Evolutionary conservation across 2,329 filamentous ascomycete genomes (phyloP), one percentile per base, ranked within the genome.

Genomic region (Penicillium sp.): DNA sequence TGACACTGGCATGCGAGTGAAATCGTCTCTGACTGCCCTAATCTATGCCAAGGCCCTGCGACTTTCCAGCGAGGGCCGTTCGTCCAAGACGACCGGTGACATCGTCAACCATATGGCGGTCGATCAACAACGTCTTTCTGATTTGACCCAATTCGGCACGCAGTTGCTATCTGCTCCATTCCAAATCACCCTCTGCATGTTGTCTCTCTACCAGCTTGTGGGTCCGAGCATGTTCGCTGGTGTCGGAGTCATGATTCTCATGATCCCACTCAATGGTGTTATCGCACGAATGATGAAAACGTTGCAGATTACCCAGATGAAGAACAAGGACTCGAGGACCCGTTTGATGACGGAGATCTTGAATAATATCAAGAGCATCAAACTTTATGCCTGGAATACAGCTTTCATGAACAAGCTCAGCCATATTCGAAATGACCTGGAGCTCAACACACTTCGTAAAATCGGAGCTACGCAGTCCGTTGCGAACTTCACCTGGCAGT

Each of bases 61-160:
- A 49, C 75, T 98, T 13, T 97, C 91, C 4, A 97, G 94, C 56
- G 93, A 98, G 68, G 93, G 93, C 7, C 81, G 91, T 38, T 79
- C 89, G 2, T 70, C 82, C 30, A 96, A 97, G 70, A 87, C 87
- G 0, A 98, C 93, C 0, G 93, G 93, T 41, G 94, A 98, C 59
- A 97, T 98, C 59, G 93, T 98, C 63, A 98, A 98, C 63, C 93
- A 95, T 69, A 98, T 98, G 91, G 93, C 94, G 31, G 91, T 98
- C 7, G 93, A 98, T 63, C 91, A 91, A 10, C 93, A 98, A 67
- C 84, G 94, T 51, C 77, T 98, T 13, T 87, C 96, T 58, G 93
- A 98, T 67, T 73, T 98, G 41, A 88, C 91, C 2, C 94, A 98
- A 60, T 98, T 93, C 62, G 89, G 87, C 13, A 90, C 94, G 62